These are phyloP conservation scores for Vitis cinerea DNA, from an alignment of 164 flowering plant species.

Conservation along the genomic window DNA sequence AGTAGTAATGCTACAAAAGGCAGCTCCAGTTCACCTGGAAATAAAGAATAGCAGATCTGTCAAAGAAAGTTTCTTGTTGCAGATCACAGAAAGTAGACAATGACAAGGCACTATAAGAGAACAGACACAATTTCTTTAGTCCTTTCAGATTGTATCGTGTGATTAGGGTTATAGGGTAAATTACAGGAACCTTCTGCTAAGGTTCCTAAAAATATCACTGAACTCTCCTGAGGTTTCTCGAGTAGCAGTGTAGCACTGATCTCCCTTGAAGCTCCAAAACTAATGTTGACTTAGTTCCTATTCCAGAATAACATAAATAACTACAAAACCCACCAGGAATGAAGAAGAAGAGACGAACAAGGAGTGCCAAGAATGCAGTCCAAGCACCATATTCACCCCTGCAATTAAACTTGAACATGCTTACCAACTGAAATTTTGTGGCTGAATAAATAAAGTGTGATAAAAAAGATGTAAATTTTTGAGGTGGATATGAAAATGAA, in stretches of 20 bases:
- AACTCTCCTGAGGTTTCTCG: no score
- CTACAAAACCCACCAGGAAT: slow-evolving; percentile 64
- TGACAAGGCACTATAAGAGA: no score
- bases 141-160: no score
- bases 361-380: slow-evolving; percentile 82
- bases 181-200: no score
- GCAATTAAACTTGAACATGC: slow-evolving; percentile 17
- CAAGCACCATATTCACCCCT: slow-evolving; percentile 92
- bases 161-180: no score
- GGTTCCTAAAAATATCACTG: no score
- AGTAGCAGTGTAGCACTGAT: no score
- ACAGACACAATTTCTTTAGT: no score
- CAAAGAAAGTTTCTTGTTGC: neutral
- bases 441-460: neutral
- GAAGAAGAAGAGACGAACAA: slow-evolving; percentile 75
- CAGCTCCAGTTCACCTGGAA: slow-evolving; percentile 75
- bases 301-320: neutral
- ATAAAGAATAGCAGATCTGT: slow-evolving; percentile 3
- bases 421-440: neutral
- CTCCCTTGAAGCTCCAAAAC: no score
- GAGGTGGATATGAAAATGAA: neutral
- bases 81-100: slow-evolving; percentile 1
- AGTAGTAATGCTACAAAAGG: slow-evolving; percentile 65
- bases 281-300: no score
- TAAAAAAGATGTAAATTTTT: neutral